Conservation (phyloP, 2,329 filamentous ascomycete species). For the Endocalyx cinctus region DNA sequence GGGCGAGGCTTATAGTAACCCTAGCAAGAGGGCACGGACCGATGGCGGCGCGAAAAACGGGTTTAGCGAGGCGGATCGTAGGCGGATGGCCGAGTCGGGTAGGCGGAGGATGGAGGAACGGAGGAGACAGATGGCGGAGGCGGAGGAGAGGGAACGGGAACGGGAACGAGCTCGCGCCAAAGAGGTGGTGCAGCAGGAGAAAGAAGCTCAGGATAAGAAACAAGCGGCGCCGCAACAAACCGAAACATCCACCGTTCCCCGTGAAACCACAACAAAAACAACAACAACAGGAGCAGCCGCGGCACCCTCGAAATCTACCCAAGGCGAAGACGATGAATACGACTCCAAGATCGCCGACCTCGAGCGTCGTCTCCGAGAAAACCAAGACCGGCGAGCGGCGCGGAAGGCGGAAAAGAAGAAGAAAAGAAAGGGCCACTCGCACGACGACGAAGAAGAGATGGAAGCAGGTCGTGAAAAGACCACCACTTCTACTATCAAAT, state of each 20-base stretch:
- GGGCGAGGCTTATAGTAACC: conserved; percentile 25
- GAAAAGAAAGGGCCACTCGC: too few species aligned
- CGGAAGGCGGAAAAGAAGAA: conserved; percentile 39
- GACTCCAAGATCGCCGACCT: conserved; percentile 40
- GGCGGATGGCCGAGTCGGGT: conserved; percentile 26
- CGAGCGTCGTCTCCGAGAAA: conserved; percentile 37
- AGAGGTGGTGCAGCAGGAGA: conserved; percentile 7
- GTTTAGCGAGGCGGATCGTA: conserved; percentile 20
- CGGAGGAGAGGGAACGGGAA: not conserved
- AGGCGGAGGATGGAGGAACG: conserved; percentile 30
- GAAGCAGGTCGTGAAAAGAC: too few species aligned
- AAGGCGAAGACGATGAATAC: conserved; percentile 24
- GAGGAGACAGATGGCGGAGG: conserved; percentile 27
- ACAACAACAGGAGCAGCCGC: conserved; percentile 2
- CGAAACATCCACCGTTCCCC: not conserved
- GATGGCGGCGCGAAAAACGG: conserved; percentile 10
- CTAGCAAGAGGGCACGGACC: conserved; percentile 48
- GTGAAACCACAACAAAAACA: conserved; percentile 1
- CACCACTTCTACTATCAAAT: too few species aligned
- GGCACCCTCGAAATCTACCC: conserved; percentile 6
- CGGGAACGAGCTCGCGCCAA: conserved; percentile 11
- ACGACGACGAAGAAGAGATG: too few species aligned
- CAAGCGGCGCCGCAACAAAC: not conserved
- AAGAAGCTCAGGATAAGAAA: conserved; percentile 7
- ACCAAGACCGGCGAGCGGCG: conserved; percentile 29